A percentile compares a stretch with the other conserved stretches of the same genome.
These are phyloP conservation scores for Nicotiana paniculata DNA, from an alignment of 257 asterid genomes.

Conservation along the genomic window DNA sequence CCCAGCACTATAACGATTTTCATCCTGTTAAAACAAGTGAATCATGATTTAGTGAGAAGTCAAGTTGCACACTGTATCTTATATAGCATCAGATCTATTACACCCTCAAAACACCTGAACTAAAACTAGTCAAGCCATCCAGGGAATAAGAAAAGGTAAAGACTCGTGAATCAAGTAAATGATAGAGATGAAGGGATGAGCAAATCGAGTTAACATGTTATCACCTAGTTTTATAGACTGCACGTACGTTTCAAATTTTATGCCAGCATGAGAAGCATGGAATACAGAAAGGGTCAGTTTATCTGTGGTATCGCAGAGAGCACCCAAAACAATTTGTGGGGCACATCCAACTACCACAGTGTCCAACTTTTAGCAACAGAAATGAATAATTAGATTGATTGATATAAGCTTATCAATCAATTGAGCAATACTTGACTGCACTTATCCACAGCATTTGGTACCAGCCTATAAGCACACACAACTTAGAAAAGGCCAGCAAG, in stretches of 20 bases:
- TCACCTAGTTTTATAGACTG: neutral
- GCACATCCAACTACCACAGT: neutral
- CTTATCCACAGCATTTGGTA: neutral
- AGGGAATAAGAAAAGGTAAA: neutral
- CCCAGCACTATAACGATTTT: slow-evolving; percentile 75
- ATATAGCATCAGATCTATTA: neutral
- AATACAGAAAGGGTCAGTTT: neutral
- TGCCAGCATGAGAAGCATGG: neutral
- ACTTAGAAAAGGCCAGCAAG: neutral
- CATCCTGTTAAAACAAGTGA: slow-evolving; percentile 43
- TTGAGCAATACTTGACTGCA: neutral
- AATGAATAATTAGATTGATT: neutral
- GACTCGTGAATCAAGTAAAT: neutral
- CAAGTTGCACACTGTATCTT: slow-evolving; percentile 1
- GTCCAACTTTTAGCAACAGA: neutral
- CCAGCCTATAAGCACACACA: neutral
- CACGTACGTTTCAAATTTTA: neutral
- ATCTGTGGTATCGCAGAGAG: neutral
- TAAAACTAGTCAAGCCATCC: neutral
- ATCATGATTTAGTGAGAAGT: slow-evolving; percentile 13
- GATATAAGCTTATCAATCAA: neutral
- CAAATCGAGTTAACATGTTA: neutral
- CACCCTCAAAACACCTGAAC: neutral
- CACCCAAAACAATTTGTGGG: neutral
- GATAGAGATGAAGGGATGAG: neutral